Conservation (phyloP, 306 rosid species). For the Chamaecrista fasciculata region DNA sequence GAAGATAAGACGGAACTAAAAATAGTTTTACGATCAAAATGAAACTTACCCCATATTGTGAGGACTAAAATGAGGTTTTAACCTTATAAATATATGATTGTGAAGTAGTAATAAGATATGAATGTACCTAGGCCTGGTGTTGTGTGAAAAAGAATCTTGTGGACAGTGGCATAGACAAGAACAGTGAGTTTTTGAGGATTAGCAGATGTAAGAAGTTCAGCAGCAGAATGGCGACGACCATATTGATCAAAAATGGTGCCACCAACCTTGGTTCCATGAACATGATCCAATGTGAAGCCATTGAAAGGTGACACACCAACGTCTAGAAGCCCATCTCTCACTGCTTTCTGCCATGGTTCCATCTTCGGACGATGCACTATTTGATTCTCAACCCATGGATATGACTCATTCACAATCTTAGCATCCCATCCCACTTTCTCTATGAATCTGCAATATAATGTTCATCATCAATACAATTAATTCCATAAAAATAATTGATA, state of each 20-base stretch:
- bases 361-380: conserved; percentile 70
- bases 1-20: no score
- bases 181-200: conserved; percentile 67
- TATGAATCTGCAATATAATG: conserved; percentile 61
- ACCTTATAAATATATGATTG: no score
- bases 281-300: conserved; percentile 92
- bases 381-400: conserved; percentile 83
- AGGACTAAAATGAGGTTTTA: no score
- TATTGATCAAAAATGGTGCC: conserved; percentile 89
- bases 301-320: conserved; percentile 78
- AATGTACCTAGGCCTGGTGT: no score
- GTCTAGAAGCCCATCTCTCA: conserved; percentile 70
- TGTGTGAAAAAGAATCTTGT: conserved; percentile 66
- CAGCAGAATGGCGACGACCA: conserved; percentile 84
- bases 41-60: no score
- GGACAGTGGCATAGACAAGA: conserved; percentile 74
- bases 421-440: conserved; percentile 73
- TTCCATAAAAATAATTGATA: no score
- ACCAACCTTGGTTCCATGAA: conserved; percentile 88
- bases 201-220: conserved; percentile 71
- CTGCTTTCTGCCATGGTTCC: conserved; percentile 62
- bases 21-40: no score
- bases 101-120: no score
- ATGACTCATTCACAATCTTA: conserved; percentile 72
- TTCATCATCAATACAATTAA: no score